Percentiles rank a stretch among this genome's conserved stretches.
Evolutionary conservation across 345 rosid genomes (phyloP).

Genomic region (Angophora floribunda): DNA sequence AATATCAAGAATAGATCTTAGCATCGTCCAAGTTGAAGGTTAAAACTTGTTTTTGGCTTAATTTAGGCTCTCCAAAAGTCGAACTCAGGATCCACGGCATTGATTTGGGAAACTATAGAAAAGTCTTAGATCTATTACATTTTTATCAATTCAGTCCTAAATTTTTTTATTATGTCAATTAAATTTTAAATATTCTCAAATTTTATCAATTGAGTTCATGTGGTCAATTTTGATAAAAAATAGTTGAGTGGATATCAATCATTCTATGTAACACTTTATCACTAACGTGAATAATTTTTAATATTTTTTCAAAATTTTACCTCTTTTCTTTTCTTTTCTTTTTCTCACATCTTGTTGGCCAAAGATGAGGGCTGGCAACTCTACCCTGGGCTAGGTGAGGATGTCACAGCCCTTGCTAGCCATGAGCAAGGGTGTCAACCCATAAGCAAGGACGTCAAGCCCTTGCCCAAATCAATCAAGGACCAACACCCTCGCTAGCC

Average conservation of each 20-base stretch:
- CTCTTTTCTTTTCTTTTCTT: accelerated
- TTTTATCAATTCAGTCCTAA: too few species aligned
- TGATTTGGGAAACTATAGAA: background rate
- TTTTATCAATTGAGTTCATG: too few species aligned
- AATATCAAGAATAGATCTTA: background rate
- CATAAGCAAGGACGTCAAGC: background rate
- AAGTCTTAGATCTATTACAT: too few species aligned
- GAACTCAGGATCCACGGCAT: background rate
- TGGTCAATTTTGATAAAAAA: background rate
- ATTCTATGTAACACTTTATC: too few species aligned
- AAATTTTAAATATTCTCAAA: accelerated
- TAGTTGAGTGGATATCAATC: too few species aligned
- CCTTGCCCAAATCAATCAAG: background rate
- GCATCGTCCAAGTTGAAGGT: background rate
- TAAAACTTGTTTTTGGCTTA: background rate
- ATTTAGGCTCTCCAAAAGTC: background rate
- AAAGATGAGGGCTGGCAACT: background rate
- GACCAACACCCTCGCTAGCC: background rate
- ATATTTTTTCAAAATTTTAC: too few species aligned
- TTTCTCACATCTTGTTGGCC: background rate
- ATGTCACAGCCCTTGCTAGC: background rate
- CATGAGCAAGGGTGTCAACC: accelerated
- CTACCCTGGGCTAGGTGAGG: background rate
- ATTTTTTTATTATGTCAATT: too few species aligned
- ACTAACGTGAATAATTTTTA: background rate